Percentiles rank a stretch among this genome's conserved stretches.
Conservation (phyloP, 805 yeast genomes). For the Candida parachauliodes region DNA sequence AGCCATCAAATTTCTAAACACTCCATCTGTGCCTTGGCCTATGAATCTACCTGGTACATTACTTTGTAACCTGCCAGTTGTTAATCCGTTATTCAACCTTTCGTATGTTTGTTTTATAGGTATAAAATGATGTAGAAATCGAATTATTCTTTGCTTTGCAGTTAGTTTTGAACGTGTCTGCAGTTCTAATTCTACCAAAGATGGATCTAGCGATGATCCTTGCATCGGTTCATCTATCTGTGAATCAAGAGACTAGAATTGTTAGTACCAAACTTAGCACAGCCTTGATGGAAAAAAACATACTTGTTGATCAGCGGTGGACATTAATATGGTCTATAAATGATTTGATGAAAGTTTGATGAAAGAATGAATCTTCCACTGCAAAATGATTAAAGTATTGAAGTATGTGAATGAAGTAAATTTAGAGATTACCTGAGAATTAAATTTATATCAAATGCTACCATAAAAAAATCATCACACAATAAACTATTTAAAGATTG, state of each 20-base stretch:
- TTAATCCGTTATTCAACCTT: conserved; percentile 37
- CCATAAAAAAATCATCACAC: too few relatives aligned
- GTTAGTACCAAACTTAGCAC: too few relatives aligned
- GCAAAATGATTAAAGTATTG: too few relatives aligned
- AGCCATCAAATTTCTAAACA: conserved; percentile 86
- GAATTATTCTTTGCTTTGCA: conserved; percentile 26
- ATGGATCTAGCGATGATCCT: neutral
- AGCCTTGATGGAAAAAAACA: too few relatives aligned
- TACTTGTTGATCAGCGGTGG: too few relatives aligned
- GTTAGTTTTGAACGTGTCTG: conserved; percentile 23
- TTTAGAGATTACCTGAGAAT: too few relatives aligned
- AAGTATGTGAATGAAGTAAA: too few relatives aligned
- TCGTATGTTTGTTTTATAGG: conserved; percentile 43
- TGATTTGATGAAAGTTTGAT: too few relatives aligned
- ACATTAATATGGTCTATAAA: too few relatives aligned
- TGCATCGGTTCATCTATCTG: neutral
- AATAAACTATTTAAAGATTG: too few relatives aligned
- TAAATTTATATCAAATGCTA: too few relatives aligned
- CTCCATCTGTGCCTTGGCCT: conserved; percentile 73
- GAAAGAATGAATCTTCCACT: too few relatives aligned
- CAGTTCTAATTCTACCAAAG: conserved; percentile 30
- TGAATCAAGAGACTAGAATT: neutral
- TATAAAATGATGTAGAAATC: conserved; percentile 30
- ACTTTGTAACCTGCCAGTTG: conserved; percentile 41
- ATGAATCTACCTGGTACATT: conserved; percentile 42